Base-by-base conservation (phyloP, 148 eudicot genomes). In the Camellia granthamiana region DNA sequence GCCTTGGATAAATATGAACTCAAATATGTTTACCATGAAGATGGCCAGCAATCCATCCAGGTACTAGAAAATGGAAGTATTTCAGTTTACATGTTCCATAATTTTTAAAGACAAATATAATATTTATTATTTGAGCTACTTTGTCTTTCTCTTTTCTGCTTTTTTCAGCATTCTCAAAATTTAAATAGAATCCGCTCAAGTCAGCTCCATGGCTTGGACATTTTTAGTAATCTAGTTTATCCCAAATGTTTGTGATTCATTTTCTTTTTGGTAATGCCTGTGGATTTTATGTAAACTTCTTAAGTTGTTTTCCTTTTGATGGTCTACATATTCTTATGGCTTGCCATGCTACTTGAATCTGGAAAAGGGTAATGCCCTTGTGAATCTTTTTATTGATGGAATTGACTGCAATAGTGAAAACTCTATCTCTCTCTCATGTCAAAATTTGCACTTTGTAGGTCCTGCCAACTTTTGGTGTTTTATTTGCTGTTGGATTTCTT, bases 1-100 rank as follows among this genome's bases (percentile, higher is more conserved):
- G 96, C 97, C n/a, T 83, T 91, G 21, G 97, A 95, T 84, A 78
- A 80, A 30, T 75, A 84, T 68, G 98, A 95, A 88, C 92, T 95
- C 81, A 95, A 93, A 81, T 95, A 88, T 86, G 92, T 90, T 81
- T 95, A 93, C 84, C 94, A 95, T 85, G 84, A 78, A 78, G 92
- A 92, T 83, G 97, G 98, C 49, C 97, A 91, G 81, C 80, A 91
- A 82, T 87, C 76, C 72, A 86, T 95, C 65, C 83, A 91, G 97
- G 98, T 95, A 81, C 21, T 72, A 16, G 8, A 47, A 41, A 64
- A 19, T 62, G 59, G 70, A 69, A 62, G 64, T 12, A 38, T n/a
- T 41, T 78, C 30, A 14, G 9, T 14, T 60, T 69, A 42, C 54
- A 63, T 6, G 56, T 23, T 13, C n/a, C 7, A 49, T 49, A 49